Base-by-base conservation (phyloP, 2,329 filamentous ascomycete genomes). In the Clonostachys rosea region DNA sequence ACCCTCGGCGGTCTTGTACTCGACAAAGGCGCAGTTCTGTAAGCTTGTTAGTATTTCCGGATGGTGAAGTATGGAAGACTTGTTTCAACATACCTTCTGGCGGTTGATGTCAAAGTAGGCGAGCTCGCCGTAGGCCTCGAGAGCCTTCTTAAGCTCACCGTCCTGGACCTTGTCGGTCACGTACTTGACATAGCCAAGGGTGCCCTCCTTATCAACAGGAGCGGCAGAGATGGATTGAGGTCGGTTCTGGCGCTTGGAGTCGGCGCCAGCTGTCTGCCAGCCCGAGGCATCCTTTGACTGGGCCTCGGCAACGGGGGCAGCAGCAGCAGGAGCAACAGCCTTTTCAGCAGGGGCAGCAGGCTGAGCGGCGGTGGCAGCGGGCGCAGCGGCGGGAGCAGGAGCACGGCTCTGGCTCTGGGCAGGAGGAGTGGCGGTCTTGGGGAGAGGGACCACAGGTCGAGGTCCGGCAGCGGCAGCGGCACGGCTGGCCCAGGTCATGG, bases 21-120 rank as follows among this genome's bases (percentile, higher is more conserved):
- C 94, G 50, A 96, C 89, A 63, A 97, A 97, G 24, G 94, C 94
- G 62, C 91, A 96, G 78, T 94, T 96, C 92, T 95, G 62, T 30
- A 39, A 34, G 34, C 14, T 18, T 34, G 47, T 49, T 34, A 45
- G 40, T 44, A 30, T 30, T 30, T 30, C 24, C 24, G 24, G 24
- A 6, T 4, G 6, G 24, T 30, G 24, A 30, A 30, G 8, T 30
- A 30, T 30, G 24, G 9, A 7, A 10, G 9, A 30, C 8, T 30
- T 30, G 24, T 30, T 30, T 30, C 24, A 30, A 64, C 70, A 51
- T 67, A 96, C 91, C 87, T 96, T 96, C 59, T 80, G 71, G 50
- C 87, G 84, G 69, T 88, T 91, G 58, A 92, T 80, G 48, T 91
- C 88, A 54, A 91, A 89, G 60, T 86, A 84, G 47, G 76, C 75